These are phyloP conservation scores for Claviceps capensis DNA, from an alignment of 2,329 filamentous ascomycete species.

Conservation along the genomic window DNA sequence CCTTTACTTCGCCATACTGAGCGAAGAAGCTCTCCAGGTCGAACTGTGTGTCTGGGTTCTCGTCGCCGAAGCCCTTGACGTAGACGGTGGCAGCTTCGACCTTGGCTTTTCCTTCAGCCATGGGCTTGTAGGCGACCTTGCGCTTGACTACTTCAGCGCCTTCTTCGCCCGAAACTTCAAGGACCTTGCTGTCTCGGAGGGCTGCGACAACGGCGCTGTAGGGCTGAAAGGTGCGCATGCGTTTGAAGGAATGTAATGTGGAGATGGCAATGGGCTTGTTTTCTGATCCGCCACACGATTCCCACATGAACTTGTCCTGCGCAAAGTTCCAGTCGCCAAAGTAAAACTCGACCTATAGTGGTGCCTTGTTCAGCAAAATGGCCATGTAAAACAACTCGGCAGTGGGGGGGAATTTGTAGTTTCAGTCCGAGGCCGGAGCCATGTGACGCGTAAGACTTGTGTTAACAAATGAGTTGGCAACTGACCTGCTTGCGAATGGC, in stretches of 20 bases:
- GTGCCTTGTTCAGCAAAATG: not conserved
- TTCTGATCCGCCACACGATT: constrained; percentile 58
- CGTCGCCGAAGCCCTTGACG: constrained; percentile 84
- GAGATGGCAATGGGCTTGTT: constrained; percentile 74
- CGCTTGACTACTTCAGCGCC: constrained; percentile 61
- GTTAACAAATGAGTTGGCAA: not conserved
- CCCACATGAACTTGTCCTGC: constrained; percentile 76
- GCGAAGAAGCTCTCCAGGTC: constrained; percentile 89
- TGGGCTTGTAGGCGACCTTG: constrained; percentile 54
- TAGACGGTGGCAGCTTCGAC: constrained; percentile 68
- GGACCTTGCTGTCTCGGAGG: constrained; percentile 59
- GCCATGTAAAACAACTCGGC: not conserved
- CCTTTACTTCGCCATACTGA: constrained; percentile 63
- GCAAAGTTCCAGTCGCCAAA: constrained; percentile 86
- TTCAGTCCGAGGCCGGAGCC: not conserved
- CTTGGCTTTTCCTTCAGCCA: constrained; percentile 46
- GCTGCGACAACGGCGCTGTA: constrained; percentile 73
- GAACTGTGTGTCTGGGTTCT: constrained; percentile 74
- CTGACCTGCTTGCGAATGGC: constrained; percentile 73
- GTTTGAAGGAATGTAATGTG: constrained; percentile 75
- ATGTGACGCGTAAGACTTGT: not conserved
- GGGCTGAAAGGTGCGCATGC: constrained; percentile 90
- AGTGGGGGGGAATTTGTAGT: not conserved
- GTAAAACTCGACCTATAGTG: constrained; percentile 81
- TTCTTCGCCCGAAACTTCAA: constrained; percentile 63